These are phyloP conservation scores for Penicillium verhagenii DNA, from an alignment of 495 filamentous ascomycete genomes.

Conservation along the genomic window DNA sequence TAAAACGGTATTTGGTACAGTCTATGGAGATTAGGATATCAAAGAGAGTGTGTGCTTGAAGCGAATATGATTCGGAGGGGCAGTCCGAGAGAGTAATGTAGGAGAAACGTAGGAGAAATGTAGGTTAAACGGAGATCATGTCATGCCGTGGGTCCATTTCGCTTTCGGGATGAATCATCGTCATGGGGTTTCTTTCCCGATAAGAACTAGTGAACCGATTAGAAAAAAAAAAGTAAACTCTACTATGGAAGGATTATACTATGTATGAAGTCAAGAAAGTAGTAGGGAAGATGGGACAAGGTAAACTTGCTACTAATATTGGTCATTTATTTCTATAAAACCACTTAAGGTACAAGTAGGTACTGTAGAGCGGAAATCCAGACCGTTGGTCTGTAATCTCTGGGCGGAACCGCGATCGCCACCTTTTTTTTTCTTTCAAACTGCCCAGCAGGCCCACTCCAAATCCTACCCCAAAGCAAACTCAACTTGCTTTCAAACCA, in stretches of 20 bases:
- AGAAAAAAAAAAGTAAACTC: neutral
- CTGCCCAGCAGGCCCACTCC: neutral
- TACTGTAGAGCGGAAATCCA: constrained; percentile 6
- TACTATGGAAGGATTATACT: too few relatives aligned
- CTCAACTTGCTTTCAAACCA: neutral
- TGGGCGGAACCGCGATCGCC: constrained; percentile 13
- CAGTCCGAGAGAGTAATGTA: constrained; percentile 12
- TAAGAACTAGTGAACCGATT: constrained; percentile 1
- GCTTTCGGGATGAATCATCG: constrained; percentile 21
- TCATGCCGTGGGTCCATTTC: constrained; percentile 22
- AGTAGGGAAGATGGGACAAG: too few relatives aligned
- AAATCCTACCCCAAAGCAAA: neutral
- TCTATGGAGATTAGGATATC: constrained; percentile 2
- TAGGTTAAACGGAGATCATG: constrained; percentile 15
- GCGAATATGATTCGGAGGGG: too few relatives aligned
- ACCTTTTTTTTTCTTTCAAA: constrained; percentile 23
- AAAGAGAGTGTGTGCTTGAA: constrained; percentile 1
- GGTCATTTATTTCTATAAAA: too few relatives aligned
- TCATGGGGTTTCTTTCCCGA: constrained; percentile 1
- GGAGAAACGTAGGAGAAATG: constrained; percentile 3
- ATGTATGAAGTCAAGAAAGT: too few relatives aligned
- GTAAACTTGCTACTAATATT: too few relatives aligned
- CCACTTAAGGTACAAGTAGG: neutral
- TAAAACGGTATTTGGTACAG: constrained; percentile 2
- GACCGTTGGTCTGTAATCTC: constrained; percentile 3